Evolutionary conservation across 345 rosid genomes (phyloP).

Genomic region (Noccaea caerulescens): DNA sequence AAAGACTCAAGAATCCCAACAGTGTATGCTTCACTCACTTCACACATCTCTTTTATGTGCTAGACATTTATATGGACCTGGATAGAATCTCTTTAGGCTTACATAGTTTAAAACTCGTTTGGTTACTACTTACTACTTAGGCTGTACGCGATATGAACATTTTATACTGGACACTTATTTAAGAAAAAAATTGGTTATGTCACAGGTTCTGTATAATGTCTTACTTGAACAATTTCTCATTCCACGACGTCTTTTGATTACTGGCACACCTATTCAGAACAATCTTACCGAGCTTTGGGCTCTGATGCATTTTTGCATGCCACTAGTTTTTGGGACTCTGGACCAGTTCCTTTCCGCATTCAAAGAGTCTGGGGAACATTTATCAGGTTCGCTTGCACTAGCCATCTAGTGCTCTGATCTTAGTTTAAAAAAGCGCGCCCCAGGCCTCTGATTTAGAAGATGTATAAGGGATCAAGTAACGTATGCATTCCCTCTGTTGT

Average conservation of each 20-base stretch:
- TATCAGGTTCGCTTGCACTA: conserved; percentile 54
- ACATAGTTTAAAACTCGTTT: neutral
- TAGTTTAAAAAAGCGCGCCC: too few species aligned
- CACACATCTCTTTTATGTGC: neutral
- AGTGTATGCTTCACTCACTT: conserved; percentile 59
- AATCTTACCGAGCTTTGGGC: conserved; percentile 94
- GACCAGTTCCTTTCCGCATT: conserved; percentile 72
- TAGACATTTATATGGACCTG: neutral
- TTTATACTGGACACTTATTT: conserved; percentile 8
- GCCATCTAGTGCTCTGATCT: conserved; percentile 8
- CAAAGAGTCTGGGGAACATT: conserved; percentile 62
- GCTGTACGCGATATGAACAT: conserved; percentile 15
- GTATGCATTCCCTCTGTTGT: conserved; percentile 19
- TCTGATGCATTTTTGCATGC: conserved; percentile 92
- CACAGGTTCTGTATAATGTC: conserved; percentile 77
- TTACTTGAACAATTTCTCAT: conserved; percentile 67
- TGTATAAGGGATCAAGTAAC: conserved; percentile 2
- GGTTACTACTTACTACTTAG: neutral
- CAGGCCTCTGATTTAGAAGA: conserved; percentile 5
- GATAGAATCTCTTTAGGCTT: conserved; percentile 6
- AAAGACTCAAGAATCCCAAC: conserved; percentile 86
- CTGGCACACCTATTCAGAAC: conserved; percentile 92
- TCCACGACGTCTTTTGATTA: conserved; percentile 85
- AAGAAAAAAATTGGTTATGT: conserved; percentile 9
- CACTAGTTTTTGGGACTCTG: conserved; percentile 77